Base-by-base conservation (phyloP, 2,329 filamentous ascomycete species). In the Pezicula carpinea region DNA sequence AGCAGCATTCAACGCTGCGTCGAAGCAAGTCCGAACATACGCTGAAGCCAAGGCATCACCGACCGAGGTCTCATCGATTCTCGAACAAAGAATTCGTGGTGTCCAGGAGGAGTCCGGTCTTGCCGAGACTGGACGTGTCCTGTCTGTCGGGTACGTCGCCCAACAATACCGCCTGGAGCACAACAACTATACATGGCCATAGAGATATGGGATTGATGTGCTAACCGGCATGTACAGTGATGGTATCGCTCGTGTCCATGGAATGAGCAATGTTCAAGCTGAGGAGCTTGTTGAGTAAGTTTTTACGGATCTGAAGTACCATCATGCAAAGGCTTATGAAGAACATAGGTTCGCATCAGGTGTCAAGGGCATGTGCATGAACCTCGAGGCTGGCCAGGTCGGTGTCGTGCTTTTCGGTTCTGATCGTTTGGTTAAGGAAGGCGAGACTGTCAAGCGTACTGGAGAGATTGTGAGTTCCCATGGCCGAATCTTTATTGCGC, bases 311-410 rank as follows among this genome's bases (percentile, higher is more conserved):
- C 23, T 50, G 23, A 47, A 50, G 41, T 43, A 51, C 49, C 51
- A 48, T 59, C 57, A 61, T 58, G 64, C 53, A 51, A 49, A 49
- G 53, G 14, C 52, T 51, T 52, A 54, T 51, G 10, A 19, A 46
- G 26, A 22, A 46, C 39, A 49, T 60, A 96, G 91, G 82, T 99
- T 99, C 80, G 89, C 93, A 67, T 99, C 93, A 60, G 93, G 93
- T 74, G 93, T 97, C 76, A 97, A 97, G 86, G 93, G 93, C 75
- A 99, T 99, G 93, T 97, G 92, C 89, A 97, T 99, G 92, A 99
- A 99, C 88, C 85, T 99, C 77, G 93, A 99, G 80, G 93, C 93
- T 75, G 93, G 93, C 74, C 93, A 97, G 78, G 93, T 99, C 79
- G 93, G 93, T 96, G 91, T 99, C 68, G 93, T 99, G 83, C 83